phyloP scores from a whole-genome alignment of 805 yeast genomes.

The Suhomyces kilbournensis region DNA sequence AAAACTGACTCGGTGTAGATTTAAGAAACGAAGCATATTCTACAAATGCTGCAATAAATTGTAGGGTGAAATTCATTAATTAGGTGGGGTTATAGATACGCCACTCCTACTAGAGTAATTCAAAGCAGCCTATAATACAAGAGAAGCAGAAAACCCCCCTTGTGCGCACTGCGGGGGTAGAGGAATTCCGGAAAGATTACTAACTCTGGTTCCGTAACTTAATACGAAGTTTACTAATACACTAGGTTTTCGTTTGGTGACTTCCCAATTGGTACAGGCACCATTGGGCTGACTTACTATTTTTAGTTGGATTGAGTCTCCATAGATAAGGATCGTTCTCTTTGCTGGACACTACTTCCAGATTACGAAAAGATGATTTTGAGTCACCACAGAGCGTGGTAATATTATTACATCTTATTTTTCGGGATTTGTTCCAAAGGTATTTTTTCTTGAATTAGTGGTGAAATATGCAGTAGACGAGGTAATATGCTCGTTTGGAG shows the following conservation, averaged over 20 bases:
- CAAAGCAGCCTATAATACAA: neutral
- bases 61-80: neutral
- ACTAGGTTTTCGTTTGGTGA: neutral
- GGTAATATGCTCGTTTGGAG: neutral
- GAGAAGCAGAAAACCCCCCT: neutral
- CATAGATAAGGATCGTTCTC: neutral
- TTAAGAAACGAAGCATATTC: neutral
- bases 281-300: neutral
- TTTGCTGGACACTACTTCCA: neutral
- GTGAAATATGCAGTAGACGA: neutral
- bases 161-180: neutral
- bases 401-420: neutral
- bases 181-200: neutral
- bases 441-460: neutral
- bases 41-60: neutral
- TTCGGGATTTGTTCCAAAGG: neutral
- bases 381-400: neutral
- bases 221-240: neutral
- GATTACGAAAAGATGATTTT: neutral
- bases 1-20: neutral
- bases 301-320: neutral
- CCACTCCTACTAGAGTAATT: neutral
- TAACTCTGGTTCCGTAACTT: neutral
- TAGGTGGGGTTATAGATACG: neutral
- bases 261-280: neutral